Base-by-base conservation (phyloP, 2,329 filamentous ascomycete genomes). In the Arthrobotrys conoides region DNA sequence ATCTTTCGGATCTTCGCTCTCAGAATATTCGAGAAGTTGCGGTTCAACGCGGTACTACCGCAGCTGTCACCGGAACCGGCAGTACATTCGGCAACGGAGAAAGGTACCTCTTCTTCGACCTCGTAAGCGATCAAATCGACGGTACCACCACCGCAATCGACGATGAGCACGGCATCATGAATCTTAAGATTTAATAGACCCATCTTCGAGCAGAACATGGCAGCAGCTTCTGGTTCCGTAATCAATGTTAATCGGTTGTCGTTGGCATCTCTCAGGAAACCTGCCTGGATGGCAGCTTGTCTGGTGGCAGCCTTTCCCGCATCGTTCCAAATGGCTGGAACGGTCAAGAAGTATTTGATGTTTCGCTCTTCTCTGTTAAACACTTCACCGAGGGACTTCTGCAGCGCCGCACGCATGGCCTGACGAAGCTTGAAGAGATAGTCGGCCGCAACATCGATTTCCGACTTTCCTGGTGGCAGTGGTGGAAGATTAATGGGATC, bases 261-360 rank as follows among this genome's bases (percentile, higher is more conserved):
- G 84, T 98, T 97, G 86, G 98, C 95, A 83, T 98, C 96, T 76
- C 95, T 91, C 70, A 98, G 88, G 87, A 97, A 98, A 57, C 96
- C 96, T 78, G 96, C 96, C 86, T 98, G 95, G 81, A 98, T 97
- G 81, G 96, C 96, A 24, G 96, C 96, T 16, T 94, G 93, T 86
- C 96, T 91, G 14, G 96, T 98, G 46, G 96, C 96, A 73, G 96
- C 96, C 87, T 99, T 99, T 82, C 94, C 96, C 55, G 96, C 95
- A 86, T 98, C 96, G 85, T 98, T 98, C 96, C 96, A 98, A 82
- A 99, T 98, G 82, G 96, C 96, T 20, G 96, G 96, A n/a, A 99
- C 96, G 1, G 96, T 99, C 82, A 99, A 87, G 85, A 97, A 98
- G 86, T 98, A 98, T 82, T 93, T 90, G 82, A 98, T 99, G 85